phyloP scores from a whole-genome alignment of 2,329 filamentous ascomycete species.

The Sporothrix luriei region DNA sequence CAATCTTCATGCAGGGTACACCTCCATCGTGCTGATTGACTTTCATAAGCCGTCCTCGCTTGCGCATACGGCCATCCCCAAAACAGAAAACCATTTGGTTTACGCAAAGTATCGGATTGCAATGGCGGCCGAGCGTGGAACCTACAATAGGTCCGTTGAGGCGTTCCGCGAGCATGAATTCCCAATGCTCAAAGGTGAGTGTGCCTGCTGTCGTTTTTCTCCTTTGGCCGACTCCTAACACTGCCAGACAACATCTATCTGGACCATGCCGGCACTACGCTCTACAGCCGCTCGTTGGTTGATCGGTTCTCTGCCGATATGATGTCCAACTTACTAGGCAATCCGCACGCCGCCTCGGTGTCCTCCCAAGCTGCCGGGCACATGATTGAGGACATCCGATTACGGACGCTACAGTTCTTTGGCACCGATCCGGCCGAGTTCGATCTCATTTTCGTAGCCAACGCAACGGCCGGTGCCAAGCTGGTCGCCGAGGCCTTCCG shows the following conservation, averaged over 20 bases:
- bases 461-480: conserved; percentile 89
- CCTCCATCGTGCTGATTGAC: background rate
- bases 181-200: conserved; percentile 67
- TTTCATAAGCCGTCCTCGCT: background rate
- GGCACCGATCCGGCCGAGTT: conserved; percentile 79
- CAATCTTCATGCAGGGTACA: background rate
- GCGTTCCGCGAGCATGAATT: conserved; percentile 62
- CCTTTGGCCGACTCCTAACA: conserved; percentile 29
- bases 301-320: conserved; percentile 79
- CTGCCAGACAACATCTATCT: conserved; percentile 72
- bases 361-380: conserved; percentile 77
- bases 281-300: conserved; percentile 78
- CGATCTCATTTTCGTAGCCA: conserved; percentile 87
- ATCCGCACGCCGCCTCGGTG: conserved; percentile 83
- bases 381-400: conserved; percentile 73
- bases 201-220: conserved; percentile 23
- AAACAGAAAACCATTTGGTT: background rate
- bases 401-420: conserved; percentile 74
- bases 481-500: conserved; percentile 78
- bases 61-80: background rate
- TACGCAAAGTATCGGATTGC: background rate
- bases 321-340: conserved; percentile 78
- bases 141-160: conserved; percentile 64
- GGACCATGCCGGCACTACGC: conserved; percentile 92
- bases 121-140: conserved; percentile 2